These are phyloP conservation scores for Ustulina deusta DNA, from an alignment of 2,329 filamentous ascomycete species.

Conservation along the genomic window DNA sequence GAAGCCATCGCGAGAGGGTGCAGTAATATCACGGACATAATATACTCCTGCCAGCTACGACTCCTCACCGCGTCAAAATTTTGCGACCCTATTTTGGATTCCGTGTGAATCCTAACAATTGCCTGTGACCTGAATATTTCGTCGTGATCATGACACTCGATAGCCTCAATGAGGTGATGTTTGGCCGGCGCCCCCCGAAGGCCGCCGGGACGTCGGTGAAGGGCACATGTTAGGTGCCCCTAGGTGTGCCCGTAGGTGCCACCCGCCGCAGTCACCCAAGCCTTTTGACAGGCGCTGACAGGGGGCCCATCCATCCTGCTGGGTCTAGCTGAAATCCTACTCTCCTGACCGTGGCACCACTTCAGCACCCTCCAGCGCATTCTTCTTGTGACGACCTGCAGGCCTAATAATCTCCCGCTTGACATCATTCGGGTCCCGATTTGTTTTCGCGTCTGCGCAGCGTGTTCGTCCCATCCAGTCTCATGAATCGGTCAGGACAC, in stretches of 20 bases:
- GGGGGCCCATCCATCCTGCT: constrained; percentile 16
- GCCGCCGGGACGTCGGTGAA: constrained; percentile 3
- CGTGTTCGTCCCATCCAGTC: constrained; percentile 2
- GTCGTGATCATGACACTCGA: constrained; percentile 34
- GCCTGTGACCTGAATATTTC: constrained; percentile 18
- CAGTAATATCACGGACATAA: constrained; percentile 25
- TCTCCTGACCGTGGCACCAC: constrained; percentile 40
- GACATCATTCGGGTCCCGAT: constrained; percentile 13
- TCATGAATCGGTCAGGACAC: constrained; percentile 10
- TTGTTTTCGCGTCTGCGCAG: constrained; percentile 23
- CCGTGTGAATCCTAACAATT: constrained; percentile 13
- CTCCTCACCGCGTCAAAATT: constrained; percentile 2
- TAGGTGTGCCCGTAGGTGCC: not conserved
- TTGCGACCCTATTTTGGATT: not conserved
- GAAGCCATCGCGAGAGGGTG: constrained; percentile 24
- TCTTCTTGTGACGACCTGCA: not conserved
- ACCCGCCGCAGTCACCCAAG: not conserved
- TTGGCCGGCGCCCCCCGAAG: constrained; percentile 33
- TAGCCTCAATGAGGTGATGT: constrained; percentile 33
- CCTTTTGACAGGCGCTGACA: constrained; percentile 1
- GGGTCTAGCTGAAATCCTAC: constrained; percentile 36
- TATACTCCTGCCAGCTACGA: constrained; percentile 21
- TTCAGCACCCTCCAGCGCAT: not conserved
- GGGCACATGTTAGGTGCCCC: not conserved
- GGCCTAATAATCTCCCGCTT: constrained; percentile 29